A percentile compares a stretch with the other conserved stretches of the same genome.
Conservation (phyloP, 2,329 filamentous ascomycete genomes). For the Trichoderma sp. region DNA sequence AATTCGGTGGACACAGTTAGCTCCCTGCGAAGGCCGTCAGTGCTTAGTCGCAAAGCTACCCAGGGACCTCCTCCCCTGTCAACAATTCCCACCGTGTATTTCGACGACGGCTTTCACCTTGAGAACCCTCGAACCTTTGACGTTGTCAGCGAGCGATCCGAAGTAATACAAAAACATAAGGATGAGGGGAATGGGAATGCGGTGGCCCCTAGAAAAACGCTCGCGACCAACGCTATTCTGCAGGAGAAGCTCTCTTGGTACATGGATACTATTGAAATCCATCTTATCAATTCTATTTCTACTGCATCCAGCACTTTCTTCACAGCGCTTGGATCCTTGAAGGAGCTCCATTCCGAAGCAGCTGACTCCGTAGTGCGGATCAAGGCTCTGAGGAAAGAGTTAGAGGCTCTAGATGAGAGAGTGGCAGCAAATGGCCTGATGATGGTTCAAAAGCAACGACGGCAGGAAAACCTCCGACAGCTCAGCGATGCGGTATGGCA, state of each 20-base stretch:
- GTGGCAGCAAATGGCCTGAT: conserved; percentile 84
- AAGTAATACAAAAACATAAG: conserved; percentile 74
- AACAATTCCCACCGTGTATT: conserved; percentile 91
- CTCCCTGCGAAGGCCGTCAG: conserved; percentile 47
- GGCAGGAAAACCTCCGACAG: conserved; percentile 81
- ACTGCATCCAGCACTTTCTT: conserved; percentile 96
- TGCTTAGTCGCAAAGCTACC: conserved; percentile 57
- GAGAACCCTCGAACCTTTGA: conserved; percentile 97
- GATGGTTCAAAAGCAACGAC: conserved; percentile 78
- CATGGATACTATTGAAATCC: conserved; percentile 98
- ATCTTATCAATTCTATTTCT: conserved; percentile 94
- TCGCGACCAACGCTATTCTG: conserved; percentile 94
- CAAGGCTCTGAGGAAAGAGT: conserved; percentile 74
- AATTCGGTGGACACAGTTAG: conserved; percentile 51
- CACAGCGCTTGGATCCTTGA: conserved; percentile 84
- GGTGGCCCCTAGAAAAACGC: conserved; percentile 70
- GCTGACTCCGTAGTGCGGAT: conserved; percentile 89
- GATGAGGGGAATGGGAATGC: conserved; percentile 58
- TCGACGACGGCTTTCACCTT: conserved; percentile 90
- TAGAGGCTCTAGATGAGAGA: conserved; percentile 79
- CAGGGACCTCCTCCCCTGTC: conserved; percentile 83
- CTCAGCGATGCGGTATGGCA: conserved; percentile 82
- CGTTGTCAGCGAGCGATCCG: conserved; percentile 91
- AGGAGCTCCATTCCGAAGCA: conserved; percentile 88
- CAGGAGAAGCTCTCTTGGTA: conserved; percentile 99